These are phyloP conservation scores for Scolecobasidium constrictum DNA, from an alignment of 2,329 filamentous ascomycete genomes.

Conservation along the genomic window DNA sequence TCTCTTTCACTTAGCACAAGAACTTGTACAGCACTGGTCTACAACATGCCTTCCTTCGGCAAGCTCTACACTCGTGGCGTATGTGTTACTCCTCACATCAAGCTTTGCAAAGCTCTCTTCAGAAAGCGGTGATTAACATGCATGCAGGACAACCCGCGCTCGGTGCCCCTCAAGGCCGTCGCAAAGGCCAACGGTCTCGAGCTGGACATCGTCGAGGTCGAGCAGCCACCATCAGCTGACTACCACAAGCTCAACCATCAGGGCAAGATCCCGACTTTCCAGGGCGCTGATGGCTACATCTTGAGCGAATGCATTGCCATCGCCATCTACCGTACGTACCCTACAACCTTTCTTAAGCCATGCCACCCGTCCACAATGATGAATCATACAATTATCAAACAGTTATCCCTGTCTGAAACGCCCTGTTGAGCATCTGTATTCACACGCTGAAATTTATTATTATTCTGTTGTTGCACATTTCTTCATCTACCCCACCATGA, in stretches of 20 bases:
- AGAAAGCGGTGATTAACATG: too few species aligned
- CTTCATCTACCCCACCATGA: conserved; percentile 14
- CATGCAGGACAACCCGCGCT: conserved; percentile 87
- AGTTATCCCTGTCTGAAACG: conserved; percentile 99
- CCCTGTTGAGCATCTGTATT: conserved; percentile 72
- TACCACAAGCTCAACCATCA: conserved; percentile 81
- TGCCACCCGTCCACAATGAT: conserved; percentile 7
- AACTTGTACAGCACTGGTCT: too few species aligned
- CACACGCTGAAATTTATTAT: conserved; percentile 65
- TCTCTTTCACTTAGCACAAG: too few species aligned
- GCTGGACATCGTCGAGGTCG: conserved; percentile 68
- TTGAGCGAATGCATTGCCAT: conserved; percentile 89
- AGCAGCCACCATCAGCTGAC: conserved; percentile 56
- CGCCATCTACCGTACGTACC: conserved; percentile 85
- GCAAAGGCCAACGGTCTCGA: conserved; percentile 97
- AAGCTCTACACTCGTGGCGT: conserved; percentile 89
- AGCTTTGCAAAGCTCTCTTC: conserved; percentile 21
- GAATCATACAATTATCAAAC: conserved; percentile 31
- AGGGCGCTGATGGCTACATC: conserved; percentile 81
- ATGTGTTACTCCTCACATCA: conserved; percentile 25
- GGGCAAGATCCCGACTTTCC: conserved; percentile 85
- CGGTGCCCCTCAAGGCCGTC: conserved; percentile 77
- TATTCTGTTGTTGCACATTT: too few species aligned
- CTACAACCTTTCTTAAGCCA: background rate
- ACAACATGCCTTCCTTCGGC: conserved; percentile 87